Conservation (phyloP, 2,329 filamentous ascomycete genomes). For the Neonectria magnoliae region DNA sequence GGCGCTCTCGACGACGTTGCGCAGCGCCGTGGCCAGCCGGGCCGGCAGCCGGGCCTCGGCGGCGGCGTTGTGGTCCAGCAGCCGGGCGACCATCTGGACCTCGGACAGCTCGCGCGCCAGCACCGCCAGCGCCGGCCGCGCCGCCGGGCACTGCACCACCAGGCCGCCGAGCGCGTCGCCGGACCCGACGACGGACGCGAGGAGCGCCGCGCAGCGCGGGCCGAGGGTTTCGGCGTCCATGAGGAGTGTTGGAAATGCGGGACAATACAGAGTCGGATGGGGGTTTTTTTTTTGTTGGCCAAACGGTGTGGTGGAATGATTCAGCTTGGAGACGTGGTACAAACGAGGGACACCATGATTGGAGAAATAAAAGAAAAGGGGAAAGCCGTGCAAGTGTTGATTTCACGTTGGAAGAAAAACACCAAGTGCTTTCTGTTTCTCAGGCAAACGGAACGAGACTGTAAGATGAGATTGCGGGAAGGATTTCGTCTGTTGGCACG, state of each 20-base stretch:
- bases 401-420: neutral
- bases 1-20: constrained; percentile 32
- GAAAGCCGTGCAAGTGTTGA: neutral
- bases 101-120: constrained; percentile 43
- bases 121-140: constrained; percentile 37
- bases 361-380: neutral
- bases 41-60: constrained; percentile 29
- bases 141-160: constrained; percentile 36
- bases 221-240: constrained; percentile 20
- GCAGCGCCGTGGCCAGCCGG: constrained; percentile 27
- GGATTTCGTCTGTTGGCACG: neutral
- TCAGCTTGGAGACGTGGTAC: neutral
- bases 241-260: constrained; percentile 1
- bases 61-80: constrained; percentile 38
- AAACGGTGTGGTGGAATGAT: neutral
- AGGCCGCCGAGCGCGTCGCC: constrained; percentile 39
- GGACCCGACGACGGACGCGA: constrained; percentile 30
- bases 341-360: neutral
- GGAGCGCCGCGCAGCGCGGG: constrained; percentile 35
- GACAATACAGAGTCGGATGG: neutral
- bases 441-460: neutral
- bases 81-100: constrained; percentile 39
- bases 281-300: too few relatives aligned
- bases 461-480: neutral
- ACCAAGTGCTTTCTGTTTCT: neutral